Percentiles rank a stretch among this genome's conserved stretches.
These are phyloP conservation scores for Coffea canephora DNA, from an alignment of 257 asterid genomes.

Conservation along the genomic window DNA sequence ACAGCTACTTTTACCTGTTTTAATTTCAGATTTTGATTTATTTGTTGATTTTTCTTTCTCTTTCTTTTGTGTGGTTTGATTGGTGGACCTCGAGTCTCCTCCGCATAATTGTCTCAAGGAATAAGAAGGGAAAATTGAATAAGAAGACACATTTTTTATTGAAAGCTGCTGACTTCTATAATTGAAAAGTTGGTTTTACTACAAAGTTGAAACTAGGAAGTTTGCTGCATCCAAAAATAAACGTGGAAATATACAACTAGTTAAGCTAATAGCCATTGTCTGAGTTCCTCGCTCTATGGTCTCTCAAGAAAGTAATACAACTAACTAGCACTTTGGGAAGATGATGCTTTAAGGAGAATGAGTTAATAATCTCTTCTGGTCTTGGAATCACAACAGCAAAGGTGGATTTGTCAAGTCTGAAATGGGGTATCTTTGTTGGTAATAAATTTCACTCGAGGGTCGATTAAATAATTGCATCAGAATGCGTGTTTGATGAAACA, in stretches of 20 bases:
- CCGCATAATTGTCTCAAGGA: neutral
- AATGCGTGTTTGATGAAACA: neutral
- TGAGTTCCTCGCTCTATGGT: neutral
- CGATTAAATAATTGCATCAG: neutral
- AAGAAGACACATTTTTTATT: neutral
- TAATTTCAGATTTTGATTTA: neutral
- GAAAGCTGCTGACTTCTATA: neutral
- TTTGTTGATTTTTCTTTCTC: neutral
- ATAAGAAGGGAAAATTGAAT: neutral
- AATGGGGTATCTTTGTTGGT: neutral
- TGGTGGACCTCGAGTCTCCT: neutral
- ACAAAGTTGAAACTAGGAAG: too few relatives aligned
- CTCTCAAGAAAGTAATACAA: neutral
- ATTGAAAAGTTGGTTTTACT: neutral
- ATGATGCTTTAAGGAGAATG: neutral
- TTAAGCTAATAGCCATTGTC: neutral
- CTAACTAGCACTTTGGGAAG: neutral
- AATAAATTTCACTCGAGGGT: neutral
- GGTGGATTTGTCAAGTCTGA: neutral
- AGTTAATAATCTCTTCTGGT: neutral
- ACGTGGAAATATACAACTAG: neutral
- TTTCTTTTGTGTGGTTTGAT: neutral
- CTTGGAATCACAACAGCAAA: neutral
- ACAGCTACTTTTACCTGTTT: too few relatives aligned
- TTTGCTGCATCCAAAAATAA: neutral